phyloP scores from a whole-genome alignment of 2,329 filamentous ascomycete species.

The Cercospora canescens region DNA sequence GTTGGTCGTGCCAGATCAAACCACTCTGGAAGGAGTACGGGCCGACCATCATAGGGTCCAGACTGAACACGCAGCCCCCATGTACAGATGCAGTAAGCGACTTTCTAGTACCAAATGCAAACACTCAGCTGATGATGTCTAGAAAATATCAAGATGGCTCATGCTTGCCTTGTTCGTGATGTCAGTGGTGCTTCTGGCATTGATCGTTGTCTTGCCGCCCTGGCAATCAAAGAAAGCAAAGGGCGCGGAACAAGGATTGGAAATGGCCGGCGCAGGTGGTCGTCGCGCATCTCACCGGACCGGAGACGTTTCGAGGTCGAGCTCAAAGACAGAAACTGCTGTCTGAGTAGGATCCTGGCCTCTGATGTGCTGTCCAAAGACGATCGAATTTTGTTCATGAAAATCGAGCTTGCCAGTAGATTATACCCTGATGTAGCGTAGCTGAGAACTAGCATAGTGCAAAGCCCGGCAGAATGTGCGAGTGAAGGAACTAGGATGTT shows the following conservation, averaged over 20 bases:
- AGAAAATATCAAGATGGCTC: slow-evolving; percentile 1
- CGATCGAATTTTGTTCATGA: not conserved
- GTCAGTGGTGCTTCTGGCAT: not conserved
- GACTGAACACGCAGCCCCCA: not conserved
- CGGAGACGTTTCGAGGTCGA: not conserved
- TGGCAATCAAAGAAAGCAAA: not conserved
- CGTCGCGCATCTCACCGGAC: not conserved
- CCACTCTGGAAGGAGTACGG: not conserved
- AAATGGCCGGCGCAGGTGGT: not conserved
- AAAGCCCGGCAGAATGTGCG: too few species aligned
- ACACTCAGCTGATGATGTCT: not conserved
- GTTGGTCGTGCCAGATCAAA: not conserved
- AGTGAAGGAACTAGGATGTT: too few species aligned
- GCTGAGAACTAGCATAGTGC: not conserved
- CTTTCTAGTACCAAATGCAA: not conserved
- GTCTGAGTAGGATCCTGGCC: not conserved
- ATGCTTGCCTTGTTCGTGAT: not conserved
- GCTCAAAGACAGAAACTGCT: not conserved
- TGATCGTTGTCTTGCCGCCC: not conserved
- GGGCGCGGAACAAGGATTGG: not conserved
- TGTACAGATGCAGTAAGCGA: not conserved
- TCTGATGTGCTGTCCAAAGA: not conserved
- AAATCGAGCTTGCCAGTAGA: too few species aligned
- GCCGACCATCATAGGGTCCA: not conserved
- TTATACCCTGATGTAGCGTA: not conserved